Evolutionary conservation across 352 stramenopile species (phyloP).

Genomic region (Globisporangium spiculum): DNA sequence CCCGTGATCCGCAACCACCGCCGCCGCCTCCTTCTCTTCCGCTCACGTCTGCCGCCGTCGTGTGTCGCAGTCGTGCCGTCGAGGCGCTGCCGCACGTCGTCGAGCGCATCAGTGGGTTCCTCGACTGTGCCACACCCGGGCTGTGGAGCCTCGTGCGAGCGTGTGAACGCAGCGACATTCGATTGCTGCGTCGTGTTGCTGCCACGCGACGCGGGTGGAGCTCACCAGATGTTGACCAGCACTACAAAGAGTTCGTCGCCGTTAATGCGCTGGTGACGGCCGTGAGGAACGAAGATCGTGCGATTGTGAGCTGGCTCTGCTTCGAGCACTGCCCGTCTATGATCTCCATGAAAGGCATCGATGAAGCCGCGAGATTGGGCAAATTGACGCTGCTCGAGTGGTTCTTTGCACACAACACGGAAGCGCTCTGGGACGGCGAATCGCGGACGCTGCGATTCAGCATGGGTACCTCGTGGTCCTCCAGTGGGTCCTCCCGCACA

Average conservation of each 20-base stretch:
- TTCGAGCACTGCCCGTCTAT: background rate
- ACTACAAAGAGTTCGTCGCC: slow-evolving; percentile 5
- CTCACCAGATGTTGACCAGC: background rate
- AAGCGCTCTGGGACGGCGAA: background rate
- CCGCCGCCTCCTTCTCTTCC: background rate
- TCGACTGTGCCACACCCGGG: background rate
- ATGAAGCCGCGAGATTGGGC: background rate
- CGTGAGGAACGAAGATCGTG: background rate
- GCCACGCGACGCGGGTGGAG: background rate
- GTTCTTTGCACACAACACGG: background rate
- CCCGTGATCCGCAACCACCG: background rate
- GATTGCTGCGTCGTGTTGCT: background rate
- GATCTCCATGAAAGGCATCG: background rate
- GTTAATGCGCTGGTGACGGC: background rate
- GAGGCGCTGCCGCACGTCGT: slow-evolving; percentile 1
- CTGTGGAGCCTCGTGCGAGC: background rate
- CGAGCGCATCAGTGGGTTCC: background rate
- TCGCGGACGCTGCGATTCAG: background rate
- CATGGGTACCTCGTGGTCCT: background rate
- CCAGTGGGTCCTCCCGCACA: slow-evolving; percentile 4
- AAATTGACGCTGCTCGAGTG: background rate
- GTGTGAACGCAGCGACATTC: background rate
- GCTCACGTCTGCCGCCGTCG: slow-evolving; percentile 1
- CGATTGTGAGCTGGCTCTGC: background rate
- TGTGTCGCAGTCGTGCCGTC: background rate